Conservation (phyloP, 176 grass and related monocot genomes). For the Rhynchospora pubera region DNA sequence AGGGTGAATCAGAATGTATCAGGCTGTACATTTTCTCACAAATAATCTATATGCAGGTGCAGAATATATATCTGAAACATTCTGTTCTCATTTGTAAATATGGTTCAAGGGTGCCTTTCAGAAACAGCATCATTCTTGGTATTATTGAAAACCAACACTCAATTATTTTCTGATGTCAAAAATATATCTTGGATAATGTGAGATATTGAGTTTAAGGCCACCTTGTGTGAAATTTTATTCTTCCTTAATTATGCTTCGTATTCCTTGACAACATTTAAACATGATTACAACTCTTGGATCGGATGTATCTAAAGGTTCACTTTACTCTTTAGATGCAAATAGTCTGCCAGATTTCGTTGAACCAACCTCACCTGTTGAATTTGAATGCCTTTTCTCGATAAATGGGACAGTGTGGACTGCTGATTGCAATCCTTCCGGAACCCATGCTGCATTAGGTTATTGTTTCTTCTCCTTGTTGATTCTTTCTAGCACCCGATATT, state of each 20-base stretch:
- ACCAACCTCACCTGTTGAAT: background rate
- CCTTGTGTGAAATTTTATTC: background rate
- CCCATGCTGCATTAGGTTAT: constrained; percentile 11
- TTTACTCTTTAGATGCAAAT: constrained; percentile 8
- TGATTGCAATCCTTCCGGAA: background rate
- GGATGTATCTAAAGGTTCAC: background rate
- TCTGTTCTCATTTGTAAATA: too few relatives aligned
- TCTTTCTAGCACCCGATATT: too few relatives aligned
- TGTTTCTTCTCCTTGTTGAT: background rate
- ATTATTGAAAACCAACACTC: too few relatives aligned
- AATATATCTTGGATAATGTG: background rate
- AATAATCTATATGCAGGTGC: too few relatives aligned
- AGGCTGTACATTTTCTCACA: too few relatives aligned
- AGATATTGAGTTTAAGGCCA: background rate
- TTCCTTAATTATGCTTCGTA: background rate
- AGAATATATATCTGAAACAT: too few relatives aligned
- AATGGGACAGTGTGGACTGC: constrained; percentile 12
- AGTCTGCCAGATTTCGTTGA: background rate
- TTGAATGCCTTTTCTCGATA: background rate
- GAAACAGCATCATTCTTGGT: too few relatives aligned
- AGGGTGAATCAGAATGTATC: too few relatives aligned
- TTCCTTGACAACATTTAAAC: constrained; percentile 19
- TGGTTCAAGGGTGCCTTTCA: too few relatives aligned
- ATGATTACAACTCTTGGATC: constrained; percentile 17
- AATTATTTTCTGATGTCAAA: background rate